Conservation (phyloP, 108 stramenopile species). For the Fragilaria radians region DNA sequence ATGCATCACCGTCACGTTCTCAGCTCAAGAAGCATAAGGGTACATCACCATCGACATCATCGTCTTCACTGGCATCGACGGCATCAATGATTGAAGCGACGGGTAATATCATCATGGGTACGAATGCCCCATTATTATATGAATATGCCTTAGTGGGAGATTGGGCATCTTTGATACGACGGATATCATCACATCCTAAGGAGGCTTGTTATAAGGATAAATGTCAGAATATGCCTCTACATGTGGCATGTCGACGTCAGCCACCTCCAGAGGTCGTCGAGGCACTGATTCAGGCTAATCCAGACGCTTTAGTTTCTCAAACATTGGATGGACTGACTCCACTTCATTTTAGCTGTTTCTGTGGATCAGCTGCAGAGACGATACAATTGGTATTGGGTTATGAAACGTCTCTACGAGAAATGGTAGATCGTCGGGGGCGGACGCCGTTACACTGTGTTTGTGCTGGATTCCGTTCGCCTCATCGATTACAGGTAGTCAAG, state of each 20-base stretch:
- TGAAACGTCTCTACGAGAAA: slow-evolving; percentile 21
- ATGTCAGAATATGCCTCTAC: slow-evolving; percentile 45
- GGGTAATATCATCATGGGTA: slow-evolving; percentile 19
- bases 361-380: slow-evolving; percentile 31
- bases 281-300: slow-evolving; percentile 27
- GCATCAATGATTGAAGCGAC: too few relatives aligned
- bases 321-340: slow-evolving; percentile 50
- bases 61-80: slow-evolving; percentile 1
- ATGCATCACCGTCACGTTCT: too few relatives aligned
- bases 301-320: slow-evolving; percentile 14
- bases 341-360: slow-evolving; percentile 42
- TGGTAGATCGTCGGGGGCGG: slow-evolving; percentile 37
- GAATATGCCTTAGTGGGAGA: slow-evolving; percentile 38
- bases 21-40: too few relatives aligned
- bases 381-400: slow-evolving; percentile 19
- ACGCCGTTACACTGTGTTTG: slow-evolving; percentile 47
- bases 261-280: slow-evolving; percentile 31
- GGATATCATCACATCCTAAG: slow-evolving; percentile 6
- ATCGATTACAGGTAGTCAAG: slow-evolving; percentile 30
- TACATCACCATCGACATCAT: neutral
- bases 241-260: slow-evolving; percentile 45
- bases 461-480: slow-evolving; percentile 39
- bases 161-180: slow-evolving; percentile 26
- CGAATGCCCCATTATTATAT: slow-evolving; percentile 35
- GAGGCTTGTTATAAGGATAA: slow-evolving; percentile 28